Evolutionary conservation across 169 alveolate genomes (phyloP), one percentile per base, ranked within the genome.

Genomic region (Plasmodium cynomolgi): DNA sequence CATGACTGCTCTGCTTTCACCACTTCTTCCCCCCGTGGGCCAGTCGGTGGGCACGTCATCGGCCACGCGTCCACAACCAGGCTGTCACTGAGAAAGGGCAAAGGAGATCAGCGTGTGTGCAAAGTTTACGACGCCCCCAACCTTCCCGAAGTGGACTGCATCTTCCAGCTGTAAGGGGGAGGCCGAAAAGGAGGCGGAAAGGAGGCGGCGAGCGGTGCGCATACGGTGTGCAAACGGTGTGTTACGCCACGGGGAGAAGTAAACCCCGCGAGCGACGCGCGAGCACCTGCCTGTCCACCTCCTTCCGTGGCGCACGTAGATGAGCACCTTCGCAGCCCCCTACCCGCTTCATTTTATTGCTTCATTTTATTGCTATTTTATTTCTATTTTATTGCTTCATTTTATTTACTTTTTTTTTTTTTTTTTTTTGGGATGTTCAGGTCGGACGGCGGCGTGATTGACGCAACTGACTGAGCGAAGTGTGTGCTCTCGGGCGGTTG

Each of bases 41-140:
- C 85, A 84, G 98, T 98, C 62, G 99, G 99, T 8, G 99, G 99
- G 0, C 99, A 99, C 96, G 99, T 99, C 77, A 98, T 99, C 95
- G 99, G 99, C 29, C 99, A 99, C 95, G 99, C 99, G 20, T 98
- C 99, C 8, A 98, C 99, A 54, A 98, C 99, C 0, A 97, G 99
- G 84, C 96, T 99, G 6, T 97, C 98, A 81, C 95, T 98, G 31
- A 98, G 99, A 88, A 99, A 98, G 91, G 99, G 99, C 5, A 97
- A 98, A 91, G 99, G 99, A 31, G 99, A 99, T 83, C 98, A 97
- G 93, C 96, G 99, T 88, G 98, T 98, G 34, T 97, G 99, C 84
- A 99, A 99, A 91, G 98, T 99, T 23, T 98, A 98, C 95, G 99
- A 99, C 92, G 97, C 99, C 13, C 99, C 99, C 9, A 97, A 98